These are phyloP conservation scores for Paramyrothecium sp. DNA, from an alignment of 2,329 filamentous ascomycete genomes.

Conservation along the genomic window DNA sequence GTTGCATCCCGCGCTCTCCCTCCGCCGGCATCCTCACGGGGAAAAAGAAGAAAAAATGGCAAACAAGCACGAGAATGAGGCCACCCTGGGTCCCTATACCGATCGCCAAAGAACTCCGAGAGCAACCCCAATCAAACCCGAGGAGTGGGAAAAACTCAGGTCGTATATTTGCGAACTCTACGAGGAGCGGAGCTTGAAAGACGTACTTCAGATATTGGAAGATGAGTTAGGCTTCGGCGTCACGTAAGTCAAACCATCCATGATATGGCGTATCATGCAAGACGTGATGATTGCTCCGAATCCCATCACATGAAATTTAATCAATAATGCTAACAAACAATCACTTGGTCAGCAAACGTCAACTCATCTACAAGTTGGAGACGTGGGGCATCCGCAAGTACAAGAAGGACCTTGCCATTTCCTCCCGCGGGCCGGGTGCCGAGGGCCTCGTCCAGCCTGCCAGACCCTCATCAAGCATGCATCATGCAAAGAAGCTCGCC, in stretches of 20 bases:
- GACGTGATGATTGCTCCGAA: background rate
- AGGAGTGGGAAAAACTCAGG: background rate
- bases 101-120: background rate
- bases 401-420: slow-evolving; percentile 7
- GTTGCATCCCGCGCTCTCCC: no score
- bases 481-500: slow-evolving; percentile 16
- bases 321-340: background rate
- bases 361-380: slow-evolving; percentile 26
- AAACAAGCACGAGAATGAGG: no score
- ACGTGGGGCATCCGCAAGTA: slow-evolving; percentile 26
- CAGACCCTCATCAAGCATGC: background rate
- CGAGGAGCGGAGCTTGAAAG: background rate
- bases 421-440: no score
- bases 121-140: background rate
- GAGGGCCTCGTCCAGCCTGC: no score
- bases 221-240: background rate
- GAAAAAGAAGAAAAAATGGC: no score
- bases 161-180: background rate
- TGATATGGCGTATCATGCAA: no score
- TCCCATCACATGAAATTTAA: no score
- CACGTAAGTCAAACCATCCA: background rate
- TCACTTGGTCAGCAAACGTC: slow-evolving; percentile 21
- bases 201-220: background rate
- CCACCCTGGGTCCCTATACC: background rate
- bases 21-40: no score